These are phyloP conservation scores for Paramecium sonneborni DNA, from an alignment of 73 alveolate species.

Conservation along the genomic window DNA sequence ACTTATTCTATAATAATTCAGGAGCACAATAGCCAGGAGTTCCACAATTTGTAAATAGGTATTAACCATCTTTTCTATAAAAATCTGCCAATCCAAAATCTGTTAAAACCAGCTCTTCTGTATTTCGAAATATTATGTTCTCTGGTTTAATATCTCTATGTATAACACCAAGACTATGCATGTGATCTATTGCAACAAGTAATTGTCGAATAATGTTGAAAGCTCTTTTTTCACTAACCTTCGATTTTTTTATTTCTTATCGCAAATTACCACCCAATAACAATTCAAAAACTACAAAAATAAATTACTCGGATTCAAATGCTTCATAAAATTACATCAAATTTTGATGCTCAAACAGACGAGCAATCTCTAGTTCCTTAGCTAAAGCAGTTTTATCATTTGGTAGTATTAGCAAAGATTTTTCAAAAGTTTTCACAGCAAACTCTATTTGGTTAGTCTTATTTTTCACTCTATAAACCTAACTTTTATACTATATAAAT, in stretches of 20 bases:
- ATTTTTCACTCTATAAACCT: conserved; percentile 13
- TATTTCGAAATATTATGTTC: conserved; percentile 12
- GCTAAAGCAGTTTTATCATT: not conserved
- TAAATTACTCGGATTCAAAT: not conserved
- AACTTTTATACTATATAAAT: not conserved
- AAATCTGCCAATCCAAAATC: conserved; percentile 60
- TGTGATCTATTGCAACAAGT: not conserved
- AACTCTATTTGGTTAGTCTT: not conserved
- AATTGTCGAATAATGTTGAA: conserved; percentile 66
- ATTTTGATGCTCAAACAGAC: conserved; percentile 36
- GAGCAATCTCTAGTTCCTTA: conserved; percentile 45
- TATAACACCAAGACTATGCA: conserved; percentile 43
- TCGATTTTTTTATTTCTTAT: not conserved
- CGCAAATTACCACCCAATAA: conserved; percentile 37
- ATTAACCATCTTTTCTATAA: conserved; percentile 56
- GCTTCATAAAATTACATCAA: conserved; percentile 25
- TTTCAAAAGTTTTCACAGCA: conserved; percentile 22
- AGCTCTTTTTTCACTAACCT: not conserved
- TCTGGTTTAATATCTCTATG: conserved; percentile 68
- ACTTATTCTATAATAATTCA: conserved; percentile 67
- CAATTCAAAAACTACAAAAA: conserved; percentile 1
- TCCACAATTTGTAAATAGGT: conserved; percentile 73
- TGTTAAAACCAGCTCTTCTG: not conserved
- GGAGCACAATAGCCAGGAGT: conserved; percentile 85
- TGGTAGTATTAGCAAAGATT: not conserved